A percentile compares a stretch with the other conserved stretches of the same genome.
Evolutionary conservation across 495 filamentous ascomycete species (phyloP).

Genomic region (Lasiosphaeria hispida): DNA sequence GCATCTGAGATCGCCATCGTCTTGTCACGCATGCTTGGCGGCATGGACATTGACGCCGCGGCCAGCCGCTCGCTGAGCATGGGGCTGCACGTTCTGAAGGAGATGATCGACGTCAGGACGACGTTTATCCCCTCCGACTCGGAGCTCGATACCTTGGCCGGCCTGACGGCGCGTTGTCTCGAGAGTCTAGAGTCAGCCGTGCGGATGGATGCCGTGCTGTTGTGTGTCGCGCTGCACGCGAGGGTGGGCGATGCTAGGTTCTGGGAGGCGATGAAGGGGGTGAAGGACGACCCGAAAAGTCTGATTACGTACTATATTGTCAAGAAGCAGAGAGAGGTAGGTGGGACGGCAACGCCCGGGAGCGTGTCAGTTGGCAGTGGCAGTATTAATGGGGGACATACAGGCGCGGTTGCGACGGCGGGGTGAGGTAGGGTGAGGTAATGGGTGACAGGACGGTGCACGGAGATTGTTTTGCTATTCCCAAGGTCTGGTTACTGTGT

Average conservation of each 20-base stretch:
- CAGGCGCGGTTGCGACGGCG: too few relatives aligned
- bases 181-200: constrained; percentile 74
- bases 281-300: constrained; percentile 67
- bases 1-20: constrained; percentile 47
- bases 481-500: too few relatives aligned
- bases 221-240: constrained; percentile 72
- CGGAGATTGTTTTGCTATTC: too few relatives aligned
- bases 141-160: constrained; percentile 49
- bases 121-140: constrained; percentile 40
- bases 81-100: constrained; percentile 59
- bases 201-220: constrained; percentile 70
- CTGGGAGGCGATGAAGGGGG: constrained; percentile 60
- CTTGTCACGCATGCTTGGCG: constrained; percentile 41
- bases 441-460: too few relatives aligned
- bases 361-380: not conserved
- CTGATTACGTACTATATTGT: constrained; percentile 83
- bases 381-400: too few relatives aligned
- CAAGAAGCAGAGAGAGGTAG: constrained; percentile 53
- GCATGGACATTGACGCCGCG: constrained; percentile 35
- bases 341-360: not conserved
- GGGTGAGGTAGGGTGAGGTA: too few relatives aligned
- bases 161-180: constrained; percentile 59
- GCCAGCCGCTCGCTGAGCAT: constrained; percentile 47
- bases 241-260: constrained; percentile 63
- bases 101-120: constrained; percentile 44